phyloP scores from a whole-genome alignment of 306 rosid genomes.

The Cucurbita pepo region DNA sequence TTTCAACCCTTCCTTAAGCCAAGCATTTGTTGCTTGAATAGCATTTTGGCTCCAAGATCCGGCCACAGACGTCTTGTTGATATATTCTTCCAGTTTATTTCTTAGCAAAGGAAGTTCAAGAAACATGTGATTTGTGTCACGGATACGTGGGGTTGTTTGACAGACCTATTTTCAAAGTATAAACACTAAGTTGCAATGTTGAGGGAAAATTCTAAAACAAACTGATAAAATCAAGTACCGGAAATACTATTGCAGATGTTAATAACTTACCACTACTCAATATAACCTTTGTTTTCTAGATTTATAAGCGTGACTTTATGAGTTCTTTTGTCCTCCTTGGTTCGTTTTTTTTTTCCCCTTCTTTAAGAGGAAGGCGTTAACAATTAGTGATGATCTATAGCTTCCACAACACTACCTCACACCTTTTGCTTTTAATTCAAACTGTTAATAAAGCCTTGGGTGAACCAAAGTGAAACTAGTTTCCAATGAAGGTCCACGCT shows the following conservation, averaged over 20 bases:
- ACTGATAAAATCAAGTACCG: neutral
- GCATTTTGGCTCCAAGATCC: conserved; percentile 98
- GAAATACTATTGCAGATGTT: neutral
- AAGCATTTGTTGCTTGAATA: conserved; percentile 67
- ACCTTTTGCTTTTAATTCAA: neutral
- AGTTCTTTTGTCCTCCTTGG: neutral
- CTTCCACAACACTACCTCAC: neutral
- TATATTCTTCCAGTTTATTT: conserved; percentile 56
- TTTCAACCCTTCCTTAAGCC: conserved; percentile 81
- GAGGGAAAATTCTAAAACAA: neutral
- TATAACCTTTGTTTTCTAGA: neutral
- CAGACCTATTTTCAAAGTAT: conserved; percentile 39
- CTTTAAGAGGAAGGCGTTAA: neutral
- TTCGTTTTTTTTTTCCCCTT: neutral
- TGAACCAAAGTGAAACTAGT: neutral
- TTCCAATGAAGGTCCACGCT: neutral
- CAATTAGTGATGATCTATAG: neutral
- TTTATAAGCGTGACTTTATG: neutral
- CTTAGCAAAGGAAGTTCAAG: conserved; percentile 75
- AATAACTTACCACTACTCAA: neutral
- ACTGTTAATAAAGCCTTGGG: neutral
- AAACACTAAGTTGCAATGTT: neutral
- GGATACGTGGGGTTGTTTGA: conserved; percentile 51
- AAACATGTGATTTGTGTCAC: conserved; percentile 84
- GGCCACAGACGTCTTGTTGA: conserved; percentile 52